These are phyloP conservation scores for Kuraishia ogatae DNA, from an alignment of 805 yeast genomes.

Conservation along the genomic window DNA sequence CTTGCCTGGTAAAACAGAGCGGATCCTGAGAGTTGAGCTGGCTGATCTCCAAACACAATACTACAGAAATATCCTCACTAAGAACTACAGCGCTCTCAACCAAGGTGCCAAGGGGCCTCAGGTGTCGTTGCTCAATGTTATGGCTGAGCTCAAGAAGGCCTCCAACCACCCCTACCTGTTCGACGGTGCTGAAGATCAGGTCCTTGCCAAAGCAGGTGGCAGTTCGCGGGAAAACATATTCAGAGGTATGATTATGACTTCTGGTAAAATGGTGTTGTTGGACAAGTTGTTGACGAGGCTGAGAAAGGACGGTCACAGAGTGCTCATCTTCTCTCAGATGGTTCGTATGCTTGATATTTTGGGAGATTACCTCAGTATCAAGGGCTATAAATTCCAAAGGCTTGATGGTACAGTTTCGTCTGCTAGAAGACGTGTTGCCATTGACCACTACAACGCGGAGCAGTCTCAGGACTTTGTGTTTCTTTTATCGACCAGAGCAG, in stretches of 20 bases:
- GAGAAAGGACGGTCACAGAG: constrained; percentile 92
- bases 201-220: constrained; percentile 57
- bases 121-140: constrained; percentile 78
- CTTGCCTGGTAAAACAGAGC: constrained; percentile 89
- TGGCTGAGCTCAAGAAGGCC: constrained; percentile 95
- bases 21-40: constrained; percentile 89
- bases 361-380: constrained; percentile 84
- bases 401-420: constrained; percentile 97
- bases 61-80: constrained; percentile 87
- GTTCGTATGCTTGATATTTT: constrained; percentile 91
- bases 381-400: constrained; percentile 84
- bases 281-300: constrained; percentile 83
- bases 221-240: constrained; percentile 65
- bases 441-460: constrained; percentile 93
- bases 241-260: constrained; percentile 91
- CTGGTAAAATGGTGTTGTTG: constrained; percentile 95
- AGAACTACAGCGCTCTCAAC: constrained; percentile 85
- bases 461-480: constrained; percentile 90
- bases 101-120: constrained; percentile 77
- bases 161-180: constrained; percentile 95
- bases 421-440: constrained; percentile 84
- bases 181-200: constrained; percentile 84
- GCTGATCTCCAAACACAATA: constrained; percentile 94
- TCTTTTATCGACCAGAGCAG: constrained; percentile 90
- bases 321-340: constrained; percentile 93